A percentile compares a stretch with the other conserved stretches of the same genome.
Evolutionary conservation across 352 stramenopile species (phyloP).

Genomic region (Blastocystis hominis): DNA sequence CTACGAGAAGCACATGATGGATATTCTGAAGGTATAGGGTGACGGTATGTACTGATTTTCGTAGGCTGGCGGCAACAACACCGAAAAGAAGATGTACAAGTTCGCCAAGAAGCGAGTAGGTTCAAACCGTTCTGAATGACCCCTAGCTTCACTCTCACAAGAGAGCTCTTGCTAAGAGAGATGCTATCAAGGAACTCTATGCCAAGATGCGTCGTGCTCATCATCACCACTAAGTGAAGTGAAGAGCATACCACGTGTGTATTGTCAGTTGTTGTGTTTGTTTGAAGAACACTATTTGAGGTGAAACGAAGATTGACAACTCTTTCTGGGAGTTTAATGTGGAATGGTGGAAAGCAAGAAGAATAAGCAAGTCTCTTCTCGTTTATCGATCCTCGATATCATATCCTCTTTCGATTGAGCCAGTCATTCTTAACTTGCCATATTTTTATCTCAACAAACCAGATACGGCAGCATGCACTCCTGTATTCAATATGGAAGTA

Average conservation of each 20-base stretch:
- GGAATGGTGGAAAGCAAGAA: too few species aligned
- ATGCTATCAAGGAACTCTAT: slow-evolving; percentile 13
- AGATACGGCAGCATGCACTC: not conserved
- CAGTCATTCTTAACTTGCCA: not conserved
- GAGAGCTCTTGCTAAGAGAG: slow-evolving; percentile 44
- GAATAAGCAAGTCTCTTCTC: too few species aligned
- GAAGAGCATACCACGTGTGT: not conserved
- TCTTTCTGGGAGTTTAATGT: too few species aligned
- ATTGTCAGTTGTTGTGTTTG: not conserved
- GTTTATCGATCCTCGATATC: not conserved
- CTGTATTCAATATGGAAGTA: not conserved
- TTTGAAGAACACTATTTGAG: not conserved
- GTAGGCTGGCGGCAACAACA: slow-evolving; percentile 54
- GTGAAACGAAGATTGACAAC: too few species aligned
- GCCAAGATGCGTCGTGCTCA: slow-evolving; percentile 8
- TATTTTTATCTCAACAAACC: not conserved
- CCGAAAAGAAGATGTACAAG: slow-evolving; percentile 57
- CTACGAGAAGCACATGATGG: slow-evolving; percentile 57
- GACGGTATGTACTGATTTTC: not conserved
- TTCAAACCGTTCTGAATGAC: not conserved
- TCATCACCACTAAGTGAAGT: slow-evolving; percentile 38
- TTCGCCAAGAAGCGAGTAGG: too few species aligned
- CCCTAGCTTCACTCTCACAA: slow-evolving; percentile 37
- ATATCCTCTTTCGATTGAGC: not conserved
- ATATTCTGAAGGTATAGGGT: slow-evolving; percentile 41